Evolutionary conservation across 192 early-diverging fungal genomes (phyloP).

Genomic region (Blastocladiella britannica): DNA sequence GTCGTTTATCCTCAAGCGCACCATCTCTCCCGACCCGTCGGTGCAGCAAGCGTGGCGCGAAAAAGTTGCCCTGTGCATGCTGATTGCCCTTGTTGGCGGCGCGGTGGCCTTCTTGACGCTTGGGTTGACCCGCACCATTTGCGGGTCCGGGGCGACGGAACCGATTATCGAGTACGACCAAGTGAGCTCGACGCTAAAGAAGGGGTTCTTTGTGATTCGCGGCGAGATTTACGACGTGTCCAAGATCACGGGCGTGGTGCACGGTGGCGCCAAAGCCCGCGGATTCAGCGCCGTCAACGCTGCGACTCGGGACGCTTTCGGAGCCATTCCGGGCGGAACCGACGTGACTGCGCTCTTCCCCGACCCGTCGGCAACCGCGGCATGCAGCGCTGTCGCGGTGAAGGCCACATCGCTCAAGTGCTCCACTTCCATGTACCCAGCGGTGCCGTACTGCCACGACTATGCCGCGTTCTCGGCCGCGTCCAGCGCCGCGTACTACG

Average conservation of each 20-base stretch:
- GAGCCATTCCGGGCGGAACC: background rate
- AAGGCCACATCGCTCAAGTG: background rate
- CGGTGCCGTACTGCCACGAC: conserved; percentile 3
- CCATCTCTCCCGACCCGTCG: conserved; percentile 1
- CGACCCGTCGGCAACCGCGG: background rate
- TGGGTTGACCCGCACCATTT: background rate
- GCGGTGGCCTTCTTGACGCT: conserved; percentile 26
- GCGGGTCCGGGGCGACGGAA: conserved; percentile 7
- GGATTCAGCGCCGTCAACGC: too few relatives aligned
- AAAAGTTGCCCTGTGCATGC: conserved; percentile 51
- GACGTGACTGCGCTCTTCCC: background rate
- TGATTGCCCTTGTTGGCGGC: conserved; percentile 54
- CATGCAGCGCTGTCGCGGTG: background rate
- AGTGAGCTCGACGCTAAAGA: too few relatives aligned
- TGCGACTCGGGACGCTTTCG: background rate
- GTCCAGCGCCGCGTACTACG: background rate
- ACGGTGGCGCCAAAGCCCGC: too few relatives aligned
- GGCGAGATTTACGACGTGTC: conserved; percentile 68
- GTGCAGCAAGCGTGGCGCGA: conserved; percentile 71
- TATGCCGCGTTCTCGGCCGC: conserved; percentile 8
- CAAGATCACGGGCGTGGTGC: too few relatives aligned
- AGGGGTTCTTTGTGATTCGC: conserved; percentile 49
- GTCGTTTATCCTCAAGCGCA: conserved; percentile 29
- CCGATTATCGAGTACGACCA: background rate
- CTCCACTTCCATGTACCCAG: background rate